Conservation (phyloP, 225 moss, liverwort and hornwort species). For the Pleurozium schreberi region DNA sequence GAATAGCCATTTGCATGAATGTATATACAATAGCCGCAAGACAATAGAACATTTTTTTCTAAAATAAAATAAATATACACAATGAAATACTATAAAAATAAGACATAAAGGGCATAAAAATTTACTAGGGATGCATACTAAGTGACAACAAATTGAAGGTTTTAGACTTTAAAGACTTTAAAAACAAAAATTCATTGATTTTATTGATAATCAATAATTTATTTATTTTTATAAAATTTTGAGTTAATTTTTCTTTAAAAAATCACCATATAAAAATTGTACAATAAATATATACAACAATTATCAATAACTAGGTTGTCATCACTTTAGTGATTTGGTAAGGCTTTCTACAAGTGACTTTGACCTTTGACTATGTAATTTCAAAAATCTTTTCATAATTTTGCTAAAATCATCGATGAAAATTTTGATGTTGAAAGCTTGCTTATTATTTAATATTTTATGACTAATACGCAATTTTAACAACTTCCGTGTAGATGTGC, state of each 20-base stretch:
- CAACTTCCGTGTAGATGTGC: rapidly evolving
- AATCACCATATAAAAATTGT: rapidly evolving
- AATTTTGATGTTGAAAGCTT: rapidly evolving
- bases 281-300: not conserved
- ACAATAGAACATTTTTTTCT: not conserved
- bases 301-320: not conserved
- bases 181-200: too few species aligned
- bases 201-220: too few species aligned
- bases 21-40: not conserved
- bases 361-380: not conserved
- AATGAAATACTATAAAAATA: not conserved
- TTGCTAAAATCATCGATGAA: rapidly evolving
- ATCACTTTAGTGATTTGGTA: not conserved
- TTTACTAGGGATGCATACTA: rapidly evolving
- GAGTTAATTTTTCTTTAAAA: not conserved
- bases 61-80: not conserved
- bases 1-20: not conserved
- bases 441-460: not conserved
- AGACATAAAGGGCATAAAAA: not conserved
- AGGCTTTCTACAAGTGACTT: not conserved
- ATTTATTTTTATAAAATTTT: too few species aligned
- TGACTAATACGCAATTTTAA: not conserved
- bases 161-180: not conserved
- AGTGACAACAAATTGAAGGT: not conserved
- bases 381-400: not conserved